These are phyloP conservation scores for Triticum urartu DNA, from an alignment of 176 grass and related monocot species.

Conservation along the genomic window DNA sequence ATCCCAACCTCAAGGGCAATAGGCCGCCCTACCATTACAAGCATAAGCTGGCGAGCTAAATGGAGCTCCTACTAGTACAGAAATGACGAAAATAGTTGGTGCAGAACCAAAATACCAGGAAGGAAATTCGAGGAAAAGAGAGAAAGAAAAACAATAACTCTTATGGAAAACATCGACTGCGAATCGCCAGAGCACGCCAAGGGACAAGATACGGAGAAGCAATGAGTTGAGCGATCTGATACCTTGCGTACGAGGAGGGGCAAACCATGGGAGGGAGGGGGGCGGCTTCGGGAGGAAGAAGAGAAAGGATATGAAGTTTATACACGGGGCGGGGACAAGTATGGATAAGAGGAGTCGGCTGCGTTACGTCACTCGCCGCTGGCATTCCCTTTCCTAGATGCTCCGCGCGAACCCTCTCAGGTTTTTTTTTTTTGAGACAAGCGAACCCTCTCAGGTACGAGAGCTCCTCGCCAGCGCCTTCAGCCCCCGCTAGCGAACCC, in stretches of 20 bases:
- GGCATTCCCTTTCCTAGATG: background rate
- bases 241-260: background rate
- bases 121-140: background rate
- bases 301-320: background rate
- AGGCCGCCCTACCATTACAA: background rate
- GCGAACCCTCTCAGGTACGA: too few species aligned
- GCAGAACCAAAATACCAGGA: background rate
- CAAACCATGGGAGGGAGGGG: background rate
- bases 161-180: background rate
- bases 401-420: too few species aligned
- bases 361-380: background rate
- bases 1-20: background rate
- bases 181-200: background rate
- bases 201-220: background rate
- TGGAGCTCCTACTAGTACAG: background rate
- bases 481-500: too few species aligned
- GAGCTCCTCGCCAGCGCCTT: too few species aligned
- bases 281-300: background rate
- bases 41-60: background rate
- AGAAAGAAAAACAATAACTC: background rate
- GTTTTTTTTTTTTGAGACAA: too few species aligned
- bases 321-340: background rate
- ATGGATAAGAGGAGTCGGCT: conserved; percentile 11
- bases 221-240: background rate
- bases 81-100: background rate